These are phyloP conservation scores for Zygosaccharomyces pseudorouxii DNA, from an alignment of 805 yeast genomes.

Conservation along the genomic window DNA sequence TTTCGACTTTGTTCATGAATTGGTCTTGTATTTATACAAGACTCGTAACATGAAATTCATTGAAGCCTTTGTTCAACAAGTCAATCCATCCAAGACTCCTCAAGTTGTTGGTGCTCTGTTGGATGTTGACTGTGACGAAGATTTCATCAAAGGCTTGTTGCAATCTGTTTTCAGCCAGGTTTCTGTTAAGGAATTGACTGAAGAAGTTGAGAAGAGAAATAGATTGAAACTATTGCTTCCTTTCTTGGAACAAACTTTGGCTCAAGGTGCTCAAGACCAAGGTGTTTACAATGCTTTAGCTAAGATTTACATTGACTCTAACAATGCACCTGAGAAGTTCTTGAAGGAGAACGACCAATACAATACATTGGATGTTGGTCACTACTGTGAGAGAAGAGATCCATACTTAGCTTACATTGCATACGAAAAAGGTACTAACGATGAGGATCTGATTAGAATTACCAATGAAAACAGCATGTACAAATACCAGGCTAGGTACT, in stretches of 20 bases:
- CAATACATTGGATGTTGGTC: conserved; percentile 94
- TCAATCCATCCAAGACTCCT: conserved; percentile 92
- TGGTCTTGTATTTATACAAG: conserved; percentile 89
- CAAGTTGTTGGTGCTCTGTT: conserved; percentile 93
- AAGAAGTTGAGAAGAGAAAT: conserved; percentile 95
- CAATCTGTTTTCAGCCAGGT: conserved; percentile 89
- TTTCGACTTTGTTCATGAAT: conserved; percentile 84
- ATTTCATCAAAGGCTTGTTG: conserved; percentile 72
- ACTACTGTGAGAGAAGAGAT: conserved; percentile 97
- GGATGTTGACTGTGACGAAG: conserved; percentile 96
- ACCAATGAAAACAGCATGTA: conserved; percentile 98
- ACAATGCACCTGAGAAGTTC: conserved; percentile 96
- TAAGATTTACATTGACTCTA: conserved; percentile 94
- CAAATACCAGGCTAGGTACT: conserved; percentile 97
- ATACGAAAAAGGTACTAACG: conserved; percentile 91
- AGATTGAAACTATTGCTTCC: conserved; percentile 88
- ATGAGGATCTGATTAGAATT: conserved; percentile 80
- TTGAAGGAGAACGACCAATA: conserved; percentile 84
- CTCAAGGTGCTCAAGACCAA: conserved; percentile 79
- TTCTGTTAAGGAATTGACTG: conserved; percentile 82
- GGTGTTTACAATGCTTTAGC: conserved; percentile 94
- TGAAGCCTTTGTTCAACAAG: conserved; percentile 97
- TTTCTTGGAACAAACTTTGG: conserved; percentile 82
- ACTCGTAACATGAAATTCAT: conserved; percentile 93
- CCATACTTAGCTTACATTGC: conserved; percentile 98